Base-by-base conservation (phyloP, 768 basidiomycete species). In the Russula dissimulans region DNA sequence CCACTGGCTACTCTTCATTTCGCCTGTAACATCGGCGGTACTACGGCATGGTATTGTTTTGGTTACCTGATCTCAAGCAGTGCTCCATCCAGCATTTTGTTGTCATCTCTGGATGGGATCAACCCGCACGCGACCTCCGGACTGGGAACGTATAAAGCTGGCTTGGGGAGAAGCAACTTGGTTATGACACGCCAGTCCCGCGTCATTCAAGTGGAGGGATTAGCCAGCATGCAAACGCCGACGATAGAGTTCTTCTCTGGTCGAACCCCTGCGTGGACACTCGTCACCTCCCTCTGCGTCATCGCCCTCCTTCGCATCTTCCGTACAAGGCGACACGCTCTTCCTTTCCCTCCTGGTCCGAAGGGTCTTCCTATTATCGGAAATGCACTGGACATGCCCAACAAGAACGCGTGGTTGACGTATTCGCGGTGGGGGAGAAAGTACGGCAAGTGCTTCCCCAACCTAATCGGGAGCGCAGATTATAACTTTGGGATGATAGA, bases 331-430 rank as follows among this genome's bases (percentile, higher is more conserved):
- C 54, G 47, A 18, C 50, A 9, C 26, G 17, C 39, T 41, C 56
- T 61, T 42, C 66, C 66, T 31, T 41, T 59, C 22, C 69, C 69
- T n/a, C 68, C 69, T 43, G 69, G 69, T 17, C 69, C 69, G 8
- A 59, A 51, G 31, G 65, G 65, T 32, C 44, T 66, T 14, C 65
- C 64, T 1, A 46, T 69, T 45, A 14, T 69, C 7, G 69, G 69
- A 32, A 69, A 69, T 57, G 48, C 59, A 5, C 38, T 65, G 29
- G 63, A 69, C 39, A 58, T 69, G 44, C 69, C 69, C 1, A 63
- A 41, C 31, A 50, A 32, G 12, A 54, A 65, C 18, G 56, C 62
- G 47, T 69, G 67, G 63, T 29, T 61, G 44, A 66, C 63, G 9
- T 65, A 64, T 49, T 36, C 39, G 29, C 38, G 66, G 32, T 70